Evolutionary conservation across 805 yeast genomes (phyloP).

Genomic region (Lipomyces spencermartinsiae): DNA sequence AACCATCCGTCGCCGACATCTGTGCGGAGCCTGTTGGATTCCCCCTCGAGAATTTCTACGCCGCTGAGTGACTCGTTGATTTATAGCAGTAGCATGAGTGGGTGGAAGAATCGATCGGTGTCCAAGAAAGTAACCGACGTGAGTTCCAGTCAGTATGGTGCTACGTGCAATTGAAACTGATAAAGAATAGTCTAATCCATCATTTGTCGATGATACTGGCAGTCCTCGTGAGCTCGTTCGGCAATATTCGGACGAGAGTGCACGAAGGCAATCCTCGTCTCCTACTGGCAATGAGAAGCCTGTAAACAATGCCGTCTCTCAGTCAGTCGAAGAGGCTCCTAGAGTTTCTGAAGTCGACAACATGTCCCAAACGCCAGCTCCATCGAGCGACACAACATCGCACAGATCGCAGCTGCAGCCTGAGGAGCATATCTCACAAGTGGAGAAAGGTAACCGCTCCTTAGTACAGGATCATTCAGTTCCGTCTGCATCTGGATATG

Average conservation of each 20-base stretch:
- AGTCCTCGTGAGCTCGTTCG: neutral
- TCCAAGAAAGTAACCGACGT: neutral
- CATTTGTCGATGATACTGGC: neutral
- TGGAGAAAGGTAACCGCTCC: neutral
- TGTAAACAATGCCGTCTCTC: neutral
- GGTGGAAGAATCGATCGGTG: neutral
- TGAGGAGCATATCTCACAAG: neutral
- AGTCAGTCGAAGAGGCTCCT: neutral
- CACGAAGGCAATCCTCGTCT: neutral
- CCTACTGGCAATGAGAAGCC: neutral
- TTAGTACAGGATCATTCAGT: neutral
- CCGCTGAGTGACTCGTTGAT: constrained; percentile 9
- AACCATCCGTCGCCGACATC: constrained; percentile 8
- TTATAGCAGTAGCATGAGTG: neutral
- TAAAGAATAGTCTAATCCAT: neutral
- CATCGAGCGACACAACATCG: neutral
- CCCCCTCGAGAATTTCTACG: constrained; percentile 2
- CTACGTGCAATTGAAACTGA: neutral
- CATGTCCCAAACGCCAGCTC: neutral
- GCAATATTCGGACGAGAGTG: neutral
- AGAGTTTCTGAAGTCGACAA: neutral
- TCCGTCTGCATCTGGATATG: neutral
- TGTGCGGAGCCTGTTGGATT: neutral
- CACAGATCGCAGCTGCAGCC: neutral
- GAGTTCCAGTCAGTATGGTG: neutral